Conservation (phyloP, 176 grass and related monocot species). For the Thinopyrum elongatum region DNA sequence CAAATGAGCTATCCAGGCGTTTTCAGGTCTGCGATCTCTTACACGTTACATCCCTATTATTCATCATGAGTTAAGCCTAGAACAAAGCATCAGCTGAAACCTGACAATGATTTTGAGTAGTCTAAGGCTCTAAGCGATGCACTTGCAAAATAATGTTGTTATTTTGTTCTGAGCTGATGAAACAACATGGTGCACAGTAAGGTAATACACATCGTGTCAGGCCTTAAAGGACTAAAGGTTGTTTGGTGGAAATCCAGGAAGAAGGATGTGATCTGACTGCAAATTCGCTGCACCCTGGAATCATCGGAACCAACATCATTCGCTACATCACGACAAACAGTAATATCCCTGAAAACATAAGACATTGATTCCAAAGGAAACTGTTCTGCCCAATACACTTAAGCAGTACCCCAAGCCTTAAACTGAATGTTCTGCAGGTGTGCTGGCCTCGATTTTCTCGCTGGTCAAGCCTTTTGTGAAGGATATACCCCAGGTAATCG, state of each 20-base stretch:
- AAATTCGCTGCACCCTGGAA: slow-evolving; percentile 80
- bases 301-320: slow-evolving; percentile 59
- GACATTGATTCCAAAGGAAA: background rate
- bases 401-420: background rate
- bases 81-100: background rate
- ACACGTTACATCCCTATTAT: background rate
- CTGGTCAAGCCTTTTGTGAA: slow-evolving; percentile 51
- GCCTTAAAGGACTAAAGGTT: background rate
- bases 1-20: slow-evolving; percentile 67
- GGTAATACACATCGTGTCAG: background rate
- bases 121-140: slow-evolving; percentile 1
- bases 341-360: slow-evolving; percentile 26
- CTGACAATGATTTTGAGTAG: background rate
- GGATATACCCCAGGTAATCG: slow-evolving; percentile 50
- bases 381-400: slow-evolving; percentile 8
- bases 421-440: slow-evolving; percentile 34
- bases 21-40: slow-evolving; percentile 45
- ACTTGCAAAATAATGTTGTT: background rate
- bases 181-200: background rate
- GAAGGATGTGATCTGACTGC: slow-evolving; percentile 73
- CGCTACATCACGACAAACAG: slow-evolving; percentile 55
- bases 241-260: slow-evolving; percentile 46
- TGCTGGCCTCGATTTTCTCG: slow-evolving; percentile 20
- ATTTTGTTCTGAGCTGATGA: slow-evolving; percentile 17
- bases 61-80: background rate